Evolutionary conservation across 2,329 filamentous ascomycete genomes (phyloP), one percentile per base, ranked within the genome.

Genomic region (Cadophora luteo-olivacea): DNA sequence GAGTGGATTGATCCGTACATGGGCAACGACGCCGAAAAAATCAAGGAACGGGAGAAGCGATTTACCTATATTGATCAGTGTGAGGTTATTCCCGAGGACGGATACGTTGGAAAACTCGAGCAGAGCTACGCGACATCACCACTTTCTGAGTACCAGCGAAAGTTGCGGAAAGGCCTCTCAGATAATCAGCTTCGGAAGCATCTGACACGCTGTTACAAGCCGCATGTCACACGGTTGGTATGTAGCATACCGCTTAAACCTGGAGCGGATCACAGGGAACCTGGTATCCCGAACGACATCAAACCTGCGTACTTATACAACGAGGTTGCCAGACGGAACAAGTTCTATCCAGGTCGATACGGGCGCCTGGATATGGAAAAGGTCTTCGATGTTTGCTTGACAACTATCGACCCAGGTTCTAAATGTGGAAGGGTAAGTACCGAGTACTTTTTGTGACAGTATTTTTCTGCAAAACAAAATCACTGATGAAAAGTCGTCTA

Each of bases 1-100:
- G 72, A 74, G 4, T 72, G 70, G 68, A 51, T n/a, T 11, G 68
- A 72, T 45, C 63, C 67, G 3, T 57, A 68, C 12, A 29, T 8
- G 3, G 7, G n/a, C 36, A 12, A 25, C 57, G 19, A 9, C n/a
- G 3, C 48, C 69, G 38, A 68, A 64, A 1, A 4, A 5, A 32
- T 24, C 29, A 16, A 58, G 69, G 32, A 11, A 14, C 58, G 67
- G 12, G 33, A 33, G 3, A 41, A 55, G 4, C 60, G 4, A 11
- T 57, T 69, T 22, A 12, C 69, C 67, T n/a, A 57, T 52, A 11
- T 11, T 38, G 12, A 24, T 55, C 24, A 16, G 14, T 33, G 12
- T 7, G 24, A 33, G 5, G 32, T 57, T 29, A 5, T 29, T 29
- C 29, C 29, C 5, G 29, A 29, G 29, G 29, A 29, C 29, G 29